A percentile compares a stretch with the other conserved stretches of the same genome.
Evolutionary conservation across 2,329 filamentous ascomycete species (phyloP).

Genomic region (Drechslerella dactyloides): DNA sequence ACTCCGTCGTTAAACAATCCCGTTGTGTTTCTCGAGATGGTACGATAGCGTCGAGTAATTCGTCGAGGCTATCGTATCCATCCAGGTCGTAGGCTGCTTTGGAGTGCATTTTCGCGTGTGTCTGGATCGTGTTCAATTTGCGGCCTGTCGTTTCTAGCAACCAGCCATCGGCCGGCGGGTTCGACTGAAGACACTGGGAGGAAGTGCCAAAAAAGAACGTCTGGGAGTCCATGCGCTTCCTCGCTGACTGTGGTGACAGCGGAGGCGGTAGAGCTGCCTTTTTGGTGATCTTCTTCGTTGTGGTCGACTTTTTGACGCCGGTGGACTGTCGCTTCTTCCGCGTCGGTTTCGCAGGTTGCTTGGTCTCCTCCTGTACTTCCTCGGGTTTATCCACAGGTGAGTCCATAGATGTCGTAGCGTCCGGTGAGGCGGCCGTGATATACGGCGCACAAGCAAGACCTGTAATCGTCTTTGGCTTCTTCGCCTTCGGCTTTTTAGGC

Average conservation of each 20-base stretch:
- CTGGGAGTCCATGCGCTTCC: constrained; percentile 31
- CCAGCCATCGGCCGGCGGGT: constrained; percentile 36
- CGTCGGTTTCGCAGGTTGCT: constrained; percentile 4
- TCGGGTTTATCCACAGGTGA: neutral
- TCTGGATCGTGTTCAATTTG: constrained; percentile 40
- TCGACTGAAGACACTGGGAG: constrained; percentile 23
- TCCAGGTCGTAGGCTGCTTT: constrained; percentile 27
- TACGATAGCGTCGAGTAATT: neutral
- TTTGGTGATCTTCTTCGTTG: constrained; percentile 17
- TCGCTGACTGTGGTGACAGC: constrained; percentile 29
- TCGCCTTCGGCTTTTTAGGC: constrained; percentile 11
- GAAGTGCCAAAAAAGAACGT: constrained; percentile 44
- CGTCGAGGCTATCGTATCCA: constrained; percentile 7
- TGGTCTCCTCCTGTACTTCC: neutral
- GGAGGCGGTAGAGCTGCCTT: neutral
- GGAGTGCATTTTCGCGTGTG: constrained; percentile 35
- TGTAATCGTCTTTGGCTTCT: constrained; percentile 27
- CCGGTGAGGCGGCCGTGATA: neutral
- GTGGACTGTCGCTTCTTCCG: constrained; percentile 16
- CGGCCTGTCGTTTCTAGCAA: constrained; percentile 27
- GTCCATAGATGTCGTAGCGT: neutral
- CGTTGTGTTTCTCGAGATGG: neutral
- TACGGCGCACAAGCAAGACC: constrained; percentile 37
- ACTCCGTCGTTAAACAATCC: constrained; percentile 8
- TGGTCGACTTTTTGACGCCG: constrained; percentile 4